Conservation (phyloP, 139 green algal genomes). For the Micromonas commoda region DNA sequence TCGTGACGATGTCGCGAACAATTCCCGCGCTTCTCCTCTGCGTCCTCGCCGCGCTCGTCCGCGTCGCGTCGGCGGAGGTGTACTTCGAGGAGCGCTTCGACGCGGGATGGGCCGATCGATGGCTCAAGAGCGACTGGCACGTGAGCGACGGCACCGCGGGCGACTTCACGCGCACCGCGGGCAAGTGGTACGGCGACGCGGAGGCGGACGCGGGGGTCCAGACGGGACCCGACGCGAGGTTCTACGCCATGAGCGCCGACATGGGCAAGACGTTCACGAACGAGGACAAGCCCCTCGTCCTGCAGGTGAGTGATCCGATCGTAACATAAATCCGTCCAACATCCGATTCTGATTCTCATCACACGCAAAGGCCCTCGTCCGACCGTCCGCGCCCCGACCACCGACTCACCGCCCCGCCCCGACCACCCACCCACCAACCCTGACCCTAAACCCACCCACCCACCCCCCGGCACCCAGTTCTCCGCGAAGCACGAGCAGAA, state of each 20-base stretch:
- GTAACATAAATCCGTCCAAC: no score
- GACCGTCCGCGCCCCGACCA: no score
- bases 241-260: conserved; percentile 58
- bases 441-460: no score
- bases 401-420: no score
- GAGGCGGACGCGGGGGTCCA: conserved; percentile 53
- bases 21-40: background rate
- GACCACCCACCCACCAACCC: no score
- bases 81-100: conserved; percentile 71
- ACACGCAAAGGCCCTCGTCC: no score
- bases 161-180: conserved; percentile 58
- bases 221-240: conserved; percentile 69
- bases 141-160: conserved; percentile 54
- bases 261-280: conserved; percentile 64
- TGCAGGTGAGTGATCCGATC: no score
- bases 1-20: background rate
- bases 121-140: conserved; percentile 67
- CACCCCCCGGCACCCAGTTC: no score
- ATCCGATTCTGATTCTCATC: no score
- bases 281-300: conserved; percentile 73
- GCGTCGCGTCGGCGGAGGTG: conserved; percentile 45
- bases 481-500: conserved; percentile 82
- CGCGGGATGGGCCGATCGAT: conserved; percentile 60
- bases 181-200: conserved; percentile 50
- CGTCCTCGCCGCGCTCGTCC: conserved; percentile 6